Evolutionary conservation across 371 early-diverging fungal species (phyloP).

Genomic region (Mucor ambiguus): DNA sequence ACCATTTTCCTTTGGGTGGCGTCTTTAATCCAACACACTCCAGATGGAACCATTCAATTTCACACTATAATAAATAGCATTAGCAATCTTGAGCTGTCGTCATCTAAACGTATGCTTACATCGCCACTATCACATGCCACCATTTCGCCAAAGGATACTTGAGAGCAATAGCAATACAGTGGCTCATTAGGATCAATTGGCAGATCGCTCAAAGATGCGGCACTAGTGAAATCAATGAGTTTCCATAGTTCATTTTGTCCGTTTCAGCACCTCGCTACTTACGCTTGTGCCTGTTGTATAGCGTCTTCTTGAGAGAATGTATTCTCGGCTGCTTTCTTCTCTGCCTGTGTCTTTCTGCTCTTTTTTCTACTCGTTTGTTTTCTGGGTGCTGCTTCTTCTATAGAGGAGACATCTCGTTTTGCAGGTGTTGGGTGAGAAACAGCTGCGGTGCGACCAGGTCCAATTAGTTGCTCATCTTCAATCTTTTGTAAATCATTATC

Average conservation of each 20-base stretch:
- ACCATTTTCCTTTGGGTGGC: constrained; percentile 92
- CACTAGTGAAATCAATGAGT: constrained; percentile 22
- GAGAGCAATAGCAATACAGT: constrained; percentile 91
- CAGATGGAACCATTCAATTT: constrained; percentile 96
- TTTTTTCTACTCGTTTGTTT: constrained; percentile 1
- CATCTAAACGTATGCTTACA: constrained; percentile 44
- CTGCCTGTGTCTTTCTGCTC: background rate
- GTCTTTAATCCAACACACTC: constrained; percentile 85
- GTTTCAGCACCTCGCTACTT: constrained; percentile 10
- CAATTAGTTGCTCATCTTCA: constrained; percentile 85
- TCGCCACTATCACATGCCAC: constrained; percentile 94
- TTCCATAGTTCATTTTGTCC: background rate
- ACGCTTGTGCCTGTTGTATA: constrained; percentile 44
- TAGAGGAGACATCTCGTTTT: background rate
- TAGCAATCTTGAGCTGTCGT: background rate
- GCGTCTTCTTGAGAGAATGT: constrained; percentile 36
- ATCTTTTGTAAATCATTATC: constrained; percentile 90
- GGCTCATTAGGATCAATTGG: constrained; percentile 96
- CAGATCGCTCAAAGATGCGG: constrained; percentile 60
- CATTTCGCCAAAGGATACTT: constrained; percentile 97
- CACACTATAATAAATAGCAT: constrained; percentile 59
- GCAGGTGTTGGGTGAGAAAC: background rate
- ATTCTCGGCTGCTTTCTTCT: background rate
- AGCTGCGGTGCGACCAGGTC: constrained; percentile 48
- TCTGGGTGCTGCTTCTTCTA: background rate